A percentile compares a stretch with the other conserved stretches of the same genome.
phyloP scores from a whole-genome alignment of 306 rosid genomes.

The Carpinus fangiana region DNA sequence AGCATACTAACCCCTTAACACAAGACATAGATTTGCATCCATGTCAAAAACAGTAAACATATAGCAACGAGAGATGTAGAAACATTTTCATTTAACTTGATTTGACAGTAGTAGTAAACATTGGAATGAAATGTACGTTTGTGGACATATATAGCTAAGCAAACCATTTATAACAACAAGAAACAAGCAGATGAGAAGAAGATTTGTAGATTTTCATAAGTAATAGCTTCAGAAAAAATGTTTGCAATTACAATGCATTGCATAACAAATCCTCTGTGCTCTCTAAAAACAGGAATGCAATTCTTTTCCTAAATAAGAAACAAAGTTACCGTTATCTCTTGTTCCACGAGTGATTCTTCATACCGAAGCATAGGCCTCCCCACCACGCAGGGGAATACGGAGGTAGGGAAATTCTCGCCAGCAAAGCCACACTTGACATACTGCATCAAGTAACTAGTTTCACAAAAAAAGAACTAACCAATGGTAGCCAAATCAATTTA shows the following conservation, averaged over 20 bases:
- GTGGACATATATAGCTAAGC: neutral
- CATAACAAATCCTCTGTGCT: neutral
- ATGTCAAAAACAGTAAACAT: neutral
- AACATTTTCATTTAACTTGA: slow-evolving; percentile 1
- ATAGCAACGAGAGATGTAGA: neutral
- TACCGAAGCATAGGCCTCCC: slow-evolving; percentile 98
- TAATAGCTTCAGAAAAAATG: neutral
- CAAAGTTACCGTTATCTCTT: slow-evolving; percentile 63
- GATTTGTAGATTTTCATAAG: neutral
- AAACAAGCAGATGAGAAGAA: neutral
- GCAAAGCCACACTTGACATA: slow-evolving; percentile 97
- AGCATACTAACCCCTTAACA: slow-evolving; percentile 9
- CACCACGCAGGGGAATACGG: slow-evolving; percentile 96
- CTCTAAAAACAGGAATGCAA: neutral
- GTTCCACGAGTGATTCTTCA: slow-evolving; percentile 93
- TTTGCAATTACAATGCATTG: neutral
- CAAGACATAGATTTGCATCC: slow-evolving; percentile 4
- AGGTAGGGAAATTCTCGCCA: slow-evolving; percentile 94
- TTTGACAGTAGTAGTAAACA: neutral
- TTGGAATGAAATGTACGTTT: neutral
- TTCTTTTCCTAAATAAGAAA: neutral
- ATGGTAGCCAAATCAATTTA: neutral
- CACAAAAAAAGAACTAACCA: neutral
- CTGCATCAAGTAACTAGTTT: slow-evolving; percentile 39
- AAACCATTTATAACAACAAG: neutral